phyloP scores from a whole-genome alignment of 768 basidiomycete genomes.

The Hortiboletus flavorubellus region DNA sequence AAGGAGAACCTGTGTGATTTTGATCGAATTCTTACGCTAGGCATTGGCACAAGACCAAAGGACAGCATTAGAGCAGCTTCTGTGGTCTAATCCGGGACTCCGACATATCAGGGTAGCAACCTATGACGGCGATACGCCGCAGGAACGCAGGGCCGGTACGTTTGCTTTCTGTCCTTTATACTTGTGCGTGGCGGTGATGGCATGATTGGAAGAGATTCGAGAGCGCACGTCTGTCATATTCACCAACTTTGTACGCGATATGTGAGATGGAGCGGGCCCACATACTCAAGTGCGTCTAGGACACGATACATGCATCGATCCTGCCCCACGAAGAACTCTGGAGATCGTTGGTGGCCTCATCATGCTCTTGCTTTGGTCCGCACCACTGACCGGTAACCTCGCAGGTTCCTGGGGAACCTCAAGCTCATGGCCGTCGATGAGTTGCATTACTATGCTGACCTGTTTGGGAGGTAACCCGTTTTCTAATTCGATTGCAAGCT shows the following conservation, averaged over 20 bases:
- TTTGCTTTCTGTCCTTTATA: background rate
- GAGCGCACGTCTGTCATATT: slow-evolving; percentile 77
- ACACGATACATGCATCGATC: slow-evolving; percentile 83
- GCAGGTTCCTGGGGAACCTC: slow-evolving; percentile 72
- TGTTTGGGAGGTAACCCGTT: slow-evolving; percentile 65
- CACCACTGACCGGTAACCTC: slow-evolving; percentile 1
- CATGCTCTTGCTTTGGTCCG: background rate
- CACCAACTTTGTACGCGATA: slow-evolving; percentile 76
- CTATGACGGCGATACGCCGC: slow-evolving; percentile 87
- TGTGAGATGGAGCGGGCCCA: background rate
- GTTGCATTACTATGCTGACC: slow-evolving; percentile 79
- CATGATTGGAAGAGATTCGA: slow-evolving; percentile 51
- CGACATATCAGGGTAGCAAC: slow-evolving; percentile 64
- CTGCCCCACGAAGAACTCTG: slow-evolving; percentile 82
- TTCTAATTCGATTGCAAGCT: background rate
- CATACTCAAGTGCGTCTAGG: slow-evolving; percentile 39
- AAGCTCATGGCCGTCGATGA: slow-evolving; percentile 82
- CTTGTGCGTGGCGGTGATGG: background rate
- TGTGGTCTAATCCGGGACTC: slow-evolving; percentile 59
- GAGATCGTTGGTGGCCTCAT: slow-evolving; percentile 51
- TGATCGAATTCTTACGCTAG: slow-evolving; percentile 34
- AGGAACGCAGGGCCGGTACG: slow-evolving; percentile 59
- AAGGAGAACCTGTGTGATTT: background rate
- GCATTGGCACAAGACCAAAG: slow-evolving; percentile 90
- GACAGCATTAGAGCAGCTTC: slow-evolving; percentile 61